Base-by-base conservation (phyloP, 345 rosid genomes). In the Rhodamnia rubescens region DNA sequence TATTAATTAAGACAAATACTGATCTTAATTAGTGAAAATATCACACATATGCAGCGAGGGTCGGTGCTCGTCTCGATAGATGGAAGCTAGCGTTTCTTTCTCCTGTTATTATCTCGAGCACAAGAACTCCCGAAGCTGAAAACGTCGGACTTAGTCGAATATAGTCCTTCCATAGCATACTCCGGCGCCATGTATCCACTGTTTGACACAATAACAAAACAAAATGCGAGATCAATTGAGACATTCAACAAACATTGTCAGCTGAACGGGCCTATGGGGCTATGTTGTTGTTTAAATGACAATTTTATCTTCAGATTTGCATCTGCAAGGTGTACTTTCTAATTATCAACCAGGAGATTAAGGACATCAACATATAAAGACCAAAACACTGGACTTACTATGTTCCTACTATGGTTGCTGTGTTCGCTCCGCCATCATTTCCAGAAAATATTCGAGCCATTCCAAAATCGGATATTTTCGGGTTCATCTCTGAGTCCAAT, bases 391-490 rank as follows among this genome's bases (percentile, higher is more conserved):
- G 78, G 78, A 36, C 78, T 69, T 44, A 90, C 93, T 85, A 91
- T 47, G 93, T 93, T 81, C 93, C 94, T 6, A 90, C 91, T 32
- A 93, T 89, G 82, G 90, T 90, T 61, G 50, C 86, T 11, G 93
- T 91, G 83, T 90, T 90, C 32, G 83, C 89, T 53, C 89, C 85
- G 5, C 87, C 87, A 87, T 90, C 90, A 51, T 74, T 86, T 22
- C 87, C 83, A 13, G 86, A 90, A 84, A 91, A 90, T 5, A 89
- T 87, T 36, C 92, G 92, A 36, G 93, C 94, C 83, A 89, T 88
- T 55, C 96, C 96, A 81, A 93, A 93, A 78, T 93, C 96, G 5
- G 94, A 92, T 6, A 93, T 92, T 69, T 92, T 92, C 0, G 95
- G 94, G 64, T 90, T 92, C 94, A 93, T 91, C 3, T 89, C 89